phyloP scores from a whole-genome alignment of 768 basidiomycete species.

The Rhodotorula taiwanensis region DNA sequence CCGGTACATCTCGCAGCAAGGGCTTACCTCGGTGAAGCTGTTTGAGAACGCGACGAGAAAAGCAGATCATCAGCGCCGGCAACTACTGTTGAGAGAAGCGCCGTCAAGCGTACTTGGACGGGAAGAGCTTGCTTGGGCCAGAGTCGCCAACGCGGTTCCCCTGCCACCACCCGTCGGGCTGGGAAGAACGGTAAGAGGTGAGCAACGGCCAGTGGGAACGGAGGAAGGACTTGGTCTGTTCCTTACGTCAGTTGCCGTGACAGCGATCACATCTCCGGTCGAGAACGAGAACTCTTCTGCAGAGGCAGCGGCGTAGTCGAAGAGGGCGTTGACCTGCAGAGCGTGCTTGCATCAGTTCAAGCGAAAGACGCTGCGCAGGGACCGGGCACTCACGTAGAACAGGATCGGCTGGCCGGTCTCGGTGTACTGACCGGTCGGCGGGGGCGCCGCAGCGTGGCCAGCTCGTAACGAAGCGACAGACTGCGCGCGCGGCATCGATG shows the following conservation, averaged over 20 bases:
- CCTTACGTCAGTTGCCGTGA: slow-evolving; percentile 87
- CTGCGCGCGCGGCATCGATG: slow-evolving; percentile 37
- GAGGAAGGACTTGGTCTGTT: too few relatives aligned
- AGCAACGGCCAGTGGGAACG: too few relatives aligned
- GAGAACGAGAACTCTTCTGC: slow-evolving; percentile 97
- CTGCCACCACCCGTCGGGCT: slow-evolving; percentile 87
- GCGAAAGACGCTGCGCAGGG: not conserved
- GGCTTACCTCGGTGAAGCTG: slow-evolving; percentile 3
- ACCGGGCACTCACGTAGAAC: slow-evolving; percentile 59
- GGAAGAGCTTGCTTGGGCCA: slow-evolving; percentile 39
- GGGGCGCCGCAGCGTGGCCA: slow-evolving; percentile 4
- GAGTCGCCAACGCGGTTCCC: slow-evolving; percentile 59
- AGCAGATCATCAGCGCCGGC: not conserved
- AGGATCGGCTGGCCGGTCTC: slow-evolving; percentile 74
- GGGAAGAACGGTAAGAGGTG: not conserved
- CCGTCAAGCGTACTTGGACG: slow-evolving; percentile 34
- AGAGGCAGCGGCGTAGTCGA: slow-evolving; percentile 74
- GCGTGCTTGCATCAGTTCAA: not conserved
- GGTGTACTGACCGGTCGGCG: slow-evolving; percentile 62
- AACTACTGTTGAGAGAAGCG: not conserved
- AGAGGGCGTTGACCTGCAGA: slow-evolving; percentile 73
- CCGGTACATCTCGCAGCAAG: too few relatives aligned
- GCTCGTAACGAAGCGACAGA: slow-evolving; percentile 36
- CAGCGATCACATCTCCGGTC: slow-evolving; percentile 87
- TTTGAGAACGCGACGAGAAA: not conserved